phyloP scores from a whole-genome alignment of 352 stramenopile species.

The Globisporangium uncinulatum region DNA sequence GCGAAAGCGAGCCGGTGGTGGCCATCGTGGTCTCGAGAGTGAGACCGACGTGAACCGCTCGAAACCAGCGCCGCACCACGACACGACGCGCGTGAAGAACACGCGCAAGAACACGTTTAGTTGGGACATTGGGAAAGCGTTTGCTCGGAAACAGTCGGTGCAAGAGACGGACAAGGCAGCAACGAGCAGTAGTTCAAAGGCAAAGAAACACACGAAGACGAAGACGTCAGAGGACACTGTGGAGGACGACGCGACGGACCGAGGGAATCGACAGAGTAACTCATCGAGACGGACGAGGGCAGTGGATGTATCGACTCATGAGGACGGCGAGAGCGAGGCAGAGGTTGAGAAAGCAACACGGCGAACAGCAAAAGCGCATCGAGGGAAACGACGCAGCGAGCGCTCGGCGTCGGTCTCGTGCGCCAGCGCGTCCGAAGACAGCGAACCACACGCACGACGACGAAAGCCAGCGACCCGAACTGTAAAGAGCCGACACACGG shows the following conservation, averaged over 20 bases:
- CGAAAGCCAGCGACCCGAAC: background rate
- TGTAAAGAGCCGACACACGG: background rate
- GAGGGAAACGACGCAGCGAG: background rate
- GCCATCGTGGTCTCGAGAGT: background rate
- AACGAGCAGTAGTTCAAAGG: conserved; percentile 5
- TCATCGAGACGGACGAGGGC: too few relatives aligned
- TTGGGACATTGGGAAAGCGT: conserved; percentile 66
- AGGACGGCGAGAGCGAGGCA: background rate
- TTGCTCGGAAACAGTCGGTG: conserved; percentile 43
- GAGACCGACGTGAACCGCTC: conserved; percentile 2
- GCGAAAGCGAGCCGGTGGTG: too few relatives aligned
- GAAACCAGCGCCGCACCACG: background rate
- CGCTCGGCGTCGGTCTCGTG: background rate
- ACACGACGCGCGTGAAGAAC: conserved; percentile 25
- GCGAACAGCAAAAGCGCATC: background rate
- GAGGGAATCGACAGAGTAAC: too few relatives aligned
- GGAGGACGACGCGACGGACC: background rate
- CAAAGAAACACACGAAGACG: background rate
- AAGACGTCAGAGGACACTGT: background rate
- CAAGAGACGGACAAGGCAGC: conserved; percentile 3
- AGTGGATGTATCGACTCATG: too few relatives aligned
- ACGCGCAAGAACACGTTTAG: conserved; percentile 67
- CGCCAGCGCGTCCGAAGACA: background rate
- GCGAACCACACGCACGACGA: background rate
- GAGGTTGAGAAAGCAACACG: background rate